Evolutionary conservation across 345 rosid species (phyloP), one percentile per base, ranked within the genome.

Genomic region (Orychophragmus violaceus): DNA sequence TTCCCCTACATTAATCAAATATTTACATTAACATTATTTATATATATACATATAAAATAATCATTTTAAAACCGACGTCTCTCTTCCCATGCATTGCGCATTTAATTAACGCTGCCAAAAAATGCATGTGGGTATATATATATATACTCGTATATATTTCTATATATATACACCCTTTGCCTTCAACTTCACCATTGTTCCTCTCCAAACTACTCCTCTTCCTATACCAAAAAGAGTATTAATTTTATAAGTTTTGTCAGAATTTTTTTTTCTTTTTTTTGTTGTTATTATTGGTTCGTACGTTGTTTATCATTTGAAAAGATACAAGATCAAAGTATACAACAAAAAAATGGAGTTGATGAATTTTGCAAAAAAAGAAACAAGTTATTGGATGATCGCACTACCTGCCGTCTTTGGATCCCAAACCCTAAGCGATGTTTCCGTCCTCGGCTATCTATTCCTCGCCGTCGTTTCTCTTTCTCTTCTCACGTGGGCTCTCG

Each of bases 341-440:
- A 21, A 44, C 30, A 41, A 27, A 35, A 14, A 16, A 16, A 66
- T 70, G 68, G 69, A 64, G 70, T 82, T 67, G 48, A 67, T 58
- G 44, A 73, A 67, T 56, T 59, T 70, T 53, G 80, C 66, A 2
- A 41, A 80, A 5, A 80, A 79, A 64, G 89, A 87, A 32, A 60
- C 85, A 5, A 24, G 64, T 59, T 87, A 85, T 78, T 88, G 89
- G 88, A 53, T 84, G 32, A 76, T 77, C 41, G 82, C 90, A 16
- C 81, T 91, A 5, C 87, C 90, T 12, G 84, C 90, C 5, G 71
- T 81, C 71, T 70, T 84, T 24, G 85, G 82, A 1, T 65, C 81
- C 12, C 41, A 72, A 42, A 78, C 25, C 62, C 56, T 83, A 0
- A 50, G 71, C 0, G 85, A 82, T 54, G 50, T 49, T 5, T 76